Percentiles rank a stretch among this genome's conserved stretches.
Evolutionary conservation across 225 moss, liverwort and hornwort species (phyloP).

Genomic region (Pleurozium schreberi): DNA sequence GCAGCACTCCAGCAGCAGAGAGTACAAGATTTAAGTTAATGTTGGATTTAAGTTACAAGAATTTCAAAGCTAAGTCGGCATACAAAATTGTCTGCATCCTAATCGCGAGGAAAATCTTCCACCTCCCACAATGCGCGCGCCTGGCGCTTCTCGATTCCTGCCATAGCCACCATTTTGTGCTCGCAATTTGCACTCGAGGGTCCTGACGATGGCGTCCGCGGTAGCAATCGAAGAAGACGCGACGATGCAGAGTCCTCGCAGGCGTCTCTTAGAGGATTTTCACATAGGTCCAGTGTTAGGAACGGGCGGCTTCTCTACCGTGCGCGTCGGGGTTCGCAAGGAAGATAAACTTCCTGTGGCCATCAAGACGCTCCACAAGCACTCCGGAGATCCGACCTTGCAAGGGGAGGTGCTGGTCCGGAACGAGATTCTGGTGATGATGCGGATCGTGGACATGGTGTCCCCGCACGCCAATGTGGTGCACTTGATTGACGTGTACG

Average conservation of each 20-base stretch:
- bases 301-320: conserved; percentile 64
- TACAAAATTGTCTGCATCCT: neutral
- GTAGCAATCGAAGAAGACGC: neutral
- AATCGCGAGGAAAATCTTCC: neutral
- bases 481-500: conserved; percentile 40
- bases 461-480: conserved; percentile 45
- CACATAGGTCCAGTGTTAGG: conserved; percentile 42
- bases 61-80: neutral
- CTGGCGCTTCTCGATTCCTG: neutral
- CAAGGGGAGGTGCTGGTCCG: conserved; percentile 57
- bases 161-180: neutral
- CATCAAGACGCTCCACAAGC: conserved; percentile 63
- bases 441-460: conserved; percentile 46
- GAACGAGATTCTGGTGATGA: conserved; percentile 82
- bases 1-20: neutral
- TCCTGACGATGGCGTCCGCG: neutral
- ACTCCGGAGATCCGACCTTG: neutral
- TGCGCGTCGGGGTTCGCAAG: conserved; percentile 38
- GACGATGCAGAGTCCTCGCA: neutral
- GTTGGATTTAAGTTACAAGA: neutral
- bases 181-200: neutral
- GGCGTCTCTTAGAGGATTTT: conserved; percentile 47
- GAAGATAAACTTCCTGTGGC: conserved; percentile 50
- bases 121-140: neutral
- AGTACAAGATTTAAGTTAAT: neutral